phyloP scores from a whole-genome alignment of 495 filamentous ascomycete species.

The Penicillium steckii region DNA sequence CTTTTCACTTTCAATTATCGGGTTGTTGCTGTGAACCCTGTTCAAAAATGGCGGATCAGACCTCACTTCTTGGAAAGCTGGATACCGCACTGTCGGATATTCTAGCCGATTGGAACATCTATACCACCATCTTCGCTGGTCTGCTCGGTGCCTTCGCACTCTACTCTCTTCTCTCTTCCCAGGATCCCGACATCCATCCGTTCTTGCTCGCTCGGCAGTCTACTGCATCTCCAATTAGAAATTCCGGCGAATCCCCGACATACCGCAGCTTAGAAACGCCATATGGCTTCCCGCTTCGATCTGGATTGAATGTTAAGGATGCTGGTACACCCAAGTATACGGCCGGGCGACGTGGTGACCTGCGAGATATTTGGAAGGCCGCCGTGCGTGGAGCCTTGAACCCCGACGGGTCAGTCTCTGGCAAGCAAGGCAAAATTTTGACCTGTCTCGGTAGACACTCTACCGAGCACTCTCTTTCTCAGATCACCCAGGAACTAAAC shows the following conservation, averaged over 20 bases:
- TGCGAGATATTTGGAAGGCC: conserved; percentile 88
- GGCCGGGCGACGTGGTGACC: conserved; percentile 78
- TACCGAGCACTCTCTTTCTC: conserved; percentile 66
- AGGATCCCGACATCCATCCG: conserved; percentile 87
- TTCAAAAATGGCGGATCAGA: conserved; percentile 47
- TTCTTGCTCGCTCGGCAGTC: conserved; percentile 85
- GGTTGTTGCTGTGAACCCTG: neutral
- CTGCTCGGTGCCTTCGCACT: conserved; percentile 59
- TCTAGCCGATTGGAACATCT: conserved; percentile 76
- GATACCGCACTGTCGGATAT: conserved; percentile 67
- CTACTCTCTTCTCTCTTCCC: conserved; percentile 58
- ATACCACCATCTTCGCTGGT: conserved; percentile 62
- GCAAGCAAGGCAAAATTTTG: conserved; percentile 70
- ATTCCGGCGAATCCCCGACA: conserved; percentile 77
- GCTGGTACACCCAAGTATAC: conserved; percentile 79
- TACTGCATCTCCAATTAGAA: conserved; percentile 70
- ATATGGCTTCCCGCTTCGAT: conserved; percentile 76
- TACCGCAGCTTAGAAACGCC: conserved; percentile 81
- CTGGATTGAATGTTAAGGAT: conserved; percentile 83
- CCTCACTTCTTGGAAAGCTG: conserved; percentile 55
- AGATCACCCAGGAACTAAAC: conserved; percentile 82
- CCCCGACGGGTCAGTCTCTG: conserved; percentile 55
- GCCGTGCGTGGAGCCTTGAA: conserved; percentile 63
- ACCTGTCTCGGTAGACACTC: conserved; percentile 75
- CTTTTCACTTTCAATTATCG: conserved; percentile 3